Conservation (phyloP, 163 green algal species). For the Scenedesmus sp. region DNA sequence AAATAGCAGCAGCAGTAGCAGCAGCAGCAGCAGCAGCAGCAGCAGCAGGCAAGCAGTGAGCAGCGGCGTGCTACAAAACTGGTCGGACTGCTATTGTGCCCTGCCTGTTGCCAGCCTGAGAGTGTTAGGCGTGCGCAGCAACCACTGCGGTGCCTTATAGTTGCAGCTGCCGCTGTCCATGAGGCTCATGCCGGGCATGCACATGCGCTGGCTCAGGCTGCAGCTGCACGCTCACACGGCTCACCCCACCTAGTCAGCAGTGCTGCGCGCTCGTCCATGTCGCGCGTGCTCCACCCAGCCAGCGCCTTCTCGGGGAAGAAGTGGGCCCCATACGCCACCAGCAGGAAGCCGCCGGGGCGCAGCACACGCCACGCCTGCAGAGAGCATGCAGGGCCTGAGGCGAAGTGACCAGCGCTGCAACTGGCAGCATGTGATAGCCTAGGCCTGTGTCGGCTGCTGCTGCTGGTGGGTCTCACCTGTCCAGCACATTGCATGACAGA, state of each 20-base stretch:
- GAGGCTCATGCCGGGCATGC: not conserved
- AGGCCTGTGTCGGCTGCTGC: no score
- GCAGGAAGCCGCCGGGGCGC: not conserved
- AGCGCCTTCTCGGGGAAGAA: constrained; percentile 19
- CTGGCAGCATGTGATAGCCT: no score
- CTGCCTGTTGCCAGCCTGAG: no score
- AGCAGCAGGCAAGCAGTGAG: not conserved
- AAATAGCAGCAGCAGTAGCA: not conserved
- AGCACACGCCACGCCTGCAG: constrained; percentile 30
- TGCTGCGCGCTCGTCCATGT: not conserved
- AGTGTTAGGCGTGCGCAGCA: not conserved
- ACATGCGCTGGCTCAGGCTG: not conserved
- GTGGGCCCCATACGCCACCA: constrained; percentile 32
- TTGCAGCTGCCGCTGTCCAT: no score
- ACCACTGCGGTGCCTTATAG: no score
- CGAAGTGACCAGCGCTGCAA: no score
- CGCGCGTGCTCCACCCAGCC: constrained; percentile 10
- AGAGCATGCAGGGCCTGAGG: not conserved
- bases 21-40: not conserved
- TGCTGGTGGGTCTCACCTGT: no score
- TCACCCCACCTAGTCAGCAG: not conserved
- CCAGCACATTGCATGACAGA: no score
- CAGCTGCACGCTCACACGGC: not conserved
- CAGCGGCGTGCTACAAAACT: not conserved
- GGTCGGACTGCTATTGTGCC: not conserved